Conservation (phyloP, 2,329 filamentous ascomycete species). For the Ciborinia camelliae region DNA sequence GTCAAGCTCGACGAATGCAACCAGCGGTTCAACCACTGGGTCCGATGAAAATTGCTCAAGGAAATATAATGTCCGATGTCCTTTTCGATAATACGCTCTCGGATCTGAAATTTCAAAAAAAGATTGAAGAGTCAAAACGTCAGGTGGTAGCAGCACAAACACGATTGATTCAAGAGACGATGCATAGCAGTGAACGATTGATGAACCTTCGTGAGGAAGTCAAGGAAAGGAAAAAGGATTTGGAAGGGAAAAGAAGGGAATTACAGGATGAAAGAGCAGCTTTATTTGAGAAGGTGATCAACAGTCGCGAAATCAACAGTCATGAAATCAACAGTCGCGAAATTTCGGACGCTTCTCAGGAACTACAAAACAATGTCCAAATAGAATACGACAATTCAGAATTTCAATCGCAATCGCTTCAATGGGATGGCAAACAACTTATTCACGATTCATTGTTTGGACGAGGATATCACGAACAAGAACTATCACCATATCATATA, state of each 20-base stretch:
- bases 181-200: conserved; percentile 3
- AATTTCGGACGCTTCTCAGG: neutral
- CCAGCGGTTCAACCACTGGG: conserved; percentile 41
- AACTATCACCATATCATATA: neutral
- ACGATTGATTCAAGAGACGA: conserved; percentile 8
- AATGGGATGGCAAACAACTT: conserved; percentile 4
- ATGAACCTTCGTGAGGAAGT: neutral
- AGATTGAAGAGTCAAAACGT: conserved; percentile 44
- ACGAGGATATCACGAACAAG: neutral
- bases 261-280: conserved; percentile 10
- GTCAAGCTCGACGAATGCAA: conserved; percentile 42
- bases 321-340: too few species aligned
- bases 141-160: conserved; percentile 1
- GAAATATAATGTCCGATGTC: conserved; percentile 48
- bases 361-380: neutral
- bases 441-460: conserved; percentile 15
- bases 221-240: neutral
- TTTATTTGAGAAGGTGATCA: neutral
- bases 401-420: neutral
- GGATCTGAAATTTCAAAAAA: conserved; percentile 50
- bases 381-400: neutral
- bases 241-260: neutral
- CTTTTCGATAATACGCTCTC: conserved; percentile 53
- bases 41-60: conserved; percentile 44
- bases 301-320: too few species aligned